A percentile compares a stretch with the other conserved stretches of the same genome.
Conservation (phyloP, 495 filamentous ascomycete genomes). For the Tuber borchii region DNA sequence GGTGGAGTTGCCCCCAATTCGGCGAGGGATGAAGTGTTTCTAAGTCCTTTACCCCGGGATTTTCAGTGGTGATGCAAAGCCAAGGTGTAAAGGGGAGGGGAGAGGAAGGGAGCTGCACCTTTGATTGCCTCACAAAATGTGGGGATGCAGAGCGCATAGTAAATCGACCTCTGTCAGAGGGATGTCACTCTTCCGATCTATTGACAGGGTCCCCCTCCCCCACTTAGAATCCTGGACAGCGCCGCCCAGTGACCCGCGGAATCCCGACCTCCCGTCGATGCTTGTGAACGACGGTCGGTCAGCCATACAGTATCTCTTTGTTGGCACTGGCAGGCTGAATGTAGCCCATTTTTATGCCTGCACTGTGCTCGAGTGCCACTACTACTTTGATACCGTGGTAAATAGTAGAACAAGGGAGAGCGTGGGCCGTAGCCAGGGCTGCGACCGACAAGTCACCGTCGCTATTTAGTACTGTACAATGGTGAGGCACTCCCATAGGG, state of each 20-base stretch:
- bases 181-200: constrained; percentile 23
- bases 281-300: constrained; percentile 4
- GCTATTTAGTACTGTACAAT: not conserved
- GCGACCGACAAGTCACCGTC: constrained; percentile 1
- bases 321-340: not conserved
- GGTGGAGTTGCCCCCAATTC: constrained; percentile 13
- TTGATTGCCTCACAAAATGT: constrained; percentile 15
- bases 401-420: not conserved
- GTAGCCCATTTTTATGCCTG: not conserved
- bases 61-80: constrained; percentile 11
- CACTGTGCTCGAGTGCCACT: not conserved
- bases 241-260: constrained; percentile 12
- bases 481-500: not conserved
- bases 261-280: constrained; percentile 14
- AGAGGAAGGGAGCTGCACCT: constrained; percentile 9
- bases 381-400: not conserved
- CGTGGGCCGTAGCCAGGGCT: not conserved
- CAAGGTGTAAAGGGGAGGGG: not conserved
- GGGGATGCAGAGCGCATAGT: constrained; percentile 21
- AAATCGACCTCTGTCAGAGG: constrained; percentile 24
- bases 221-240: constrained; percentile 15
- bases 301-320: constrained; percentile 14
- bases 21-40: constrained; percentile 20
- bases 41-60: constrained; percentile 27
- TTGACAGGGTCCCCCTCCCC: constrained; percentile 28